A percentile compares a stretch with the other conserved stretches of the same genome.
Conservation (phyloP, 139 green algal genomes). For the Chlorella sp. region DNA sequence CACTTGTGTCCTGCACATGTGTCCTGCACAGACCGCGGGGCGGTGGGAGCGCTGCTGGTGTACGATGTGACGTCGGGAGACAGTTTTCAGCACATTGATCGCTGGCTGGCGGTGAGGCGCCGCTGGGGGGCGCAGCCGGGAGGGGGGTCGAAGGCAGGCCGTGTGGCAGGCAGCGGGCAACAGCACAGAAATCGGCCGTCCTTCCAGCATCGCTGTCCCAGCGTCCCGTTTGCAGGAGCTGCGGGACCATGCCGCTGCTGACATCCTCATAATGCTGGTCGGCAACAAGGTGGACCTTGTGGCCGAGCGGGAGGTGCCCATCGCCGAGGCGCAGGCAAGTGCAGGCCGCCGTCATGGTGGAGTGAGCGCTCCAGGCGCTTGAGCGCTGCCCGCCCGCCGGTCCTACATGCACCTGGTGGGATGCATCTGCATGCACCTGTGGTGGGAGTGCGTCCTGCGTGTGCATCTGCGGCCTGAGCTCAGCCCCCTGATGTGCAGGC, state of each 20-base stretch:
- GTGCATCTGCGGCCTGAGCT: neutral
- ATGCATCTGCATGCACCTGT: neutral
- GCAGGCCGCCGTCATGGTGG: slow-evolving; percentile 26
- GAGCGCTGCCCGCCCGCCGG: neutral
- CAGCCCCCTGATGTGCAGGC: slow-evolving; percentile 16
- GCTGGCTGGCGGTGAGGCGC: slow-evolving; percentile 85
- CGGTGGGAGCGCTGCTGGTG: slow-evolving; percentile 94
- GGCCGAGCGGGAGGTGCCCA: slow-evolving; percentile 50
- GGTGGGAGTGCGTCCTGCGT: neutral
- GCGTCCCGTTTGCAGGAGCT: slow-evolving; percentile 70
- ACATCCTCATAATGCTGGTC: slow-evolving; percentile 94
- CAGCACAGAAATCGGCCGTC: no score
- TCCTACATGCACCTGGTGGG: neutral
- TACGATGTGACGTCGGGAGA: slow-evolving; percentile 98
- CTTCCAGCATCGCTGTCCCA: neutral
- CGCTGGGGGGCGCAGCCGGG: neutral
- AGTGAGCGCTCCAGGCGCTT: neutral
- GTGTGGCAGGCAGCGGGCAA: neutral
- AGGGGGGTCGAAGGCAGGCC: neutral
- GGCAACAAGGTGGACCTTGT: slow-evolving; percentile 87
- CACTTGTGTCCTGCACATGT: slow-evolving; percentile 14
- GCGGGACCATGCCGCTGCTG: slow-evolving; percentile 91
- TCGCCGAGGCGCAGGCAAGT: slow-evolving; percentile 42
- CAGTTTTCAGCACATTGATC: slow-evolving; percentile 93
- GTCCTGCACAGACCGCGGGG: slow-evolving; percentile 96